Percentiles rank a stretch among this genome's conserved stretches.
phyloP scores from a whole-genome alignment of 2,329 filamentous ascomycete genomes.

The Alternaria sp. region DNA sequence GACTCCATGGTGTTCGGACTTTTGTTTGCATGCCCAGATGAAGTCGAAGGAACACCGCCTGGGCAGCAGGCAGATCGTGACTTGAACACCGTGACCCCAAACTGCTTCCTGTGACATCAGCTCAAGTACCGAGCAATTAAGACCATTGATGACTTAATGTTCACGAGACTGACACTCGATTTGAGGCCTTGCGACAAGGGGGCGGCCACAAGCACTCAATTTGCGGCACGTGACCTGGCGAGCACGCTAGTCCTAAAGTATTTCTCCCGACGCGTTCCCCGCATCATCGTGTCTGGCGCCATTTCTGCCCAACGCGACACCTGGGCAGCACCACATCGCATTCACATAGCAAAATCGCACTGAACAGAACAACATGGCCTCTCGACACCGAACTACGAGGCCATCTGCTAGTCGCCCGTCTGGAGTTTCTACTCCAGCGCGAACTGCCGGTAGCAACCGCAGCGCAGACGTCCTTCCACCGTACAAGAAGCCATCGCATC shows the following conservation, averaged over 20 bases:
- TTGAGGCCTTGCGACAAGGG: not conserved
- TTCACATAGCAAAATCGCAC: not conserved
- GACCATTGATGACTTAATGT: accelerated
- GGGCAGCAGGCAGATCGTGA: not conserved
- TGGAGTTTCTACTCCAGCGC: not conserved
- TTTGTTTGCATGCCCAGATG: not conserved
- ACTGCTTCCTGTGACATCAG: not conserved
- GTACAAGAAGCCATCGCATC: conserved; percentile 61
- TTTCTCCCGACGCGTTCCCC: conserved; percentile 3
- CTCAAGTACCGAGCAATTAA: accelerated
- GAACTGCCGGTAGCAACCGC: conserved; percentile 7
- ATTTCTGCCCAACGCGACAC: not conserved
- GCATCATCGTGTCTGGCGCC: not conserved
- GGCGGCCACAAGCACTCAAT: accelerated
- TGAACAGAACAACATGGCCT: conserved; percentile 26
- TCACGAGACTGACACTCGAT: not conserved
- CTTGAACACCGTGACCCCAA: not conserved
- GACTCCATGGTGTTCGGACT: not conserved
- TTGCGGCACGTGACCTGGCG: conserved; percentile 7
- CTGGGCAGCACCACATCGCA: not conserved
- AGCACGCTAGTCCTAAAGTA: not conserved
- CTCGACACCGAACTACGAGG: conserved; percentile 17
- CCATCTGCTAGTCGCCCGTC: conserved; percentile 21
- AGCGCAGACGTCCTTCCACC: conserved; percentile 49
- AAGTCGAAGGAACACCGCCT: not conserved